Evolutionary conservation across 1,284 basidiomycete species (phyloP).

Genomic region (Pterula multifida): DNA sequence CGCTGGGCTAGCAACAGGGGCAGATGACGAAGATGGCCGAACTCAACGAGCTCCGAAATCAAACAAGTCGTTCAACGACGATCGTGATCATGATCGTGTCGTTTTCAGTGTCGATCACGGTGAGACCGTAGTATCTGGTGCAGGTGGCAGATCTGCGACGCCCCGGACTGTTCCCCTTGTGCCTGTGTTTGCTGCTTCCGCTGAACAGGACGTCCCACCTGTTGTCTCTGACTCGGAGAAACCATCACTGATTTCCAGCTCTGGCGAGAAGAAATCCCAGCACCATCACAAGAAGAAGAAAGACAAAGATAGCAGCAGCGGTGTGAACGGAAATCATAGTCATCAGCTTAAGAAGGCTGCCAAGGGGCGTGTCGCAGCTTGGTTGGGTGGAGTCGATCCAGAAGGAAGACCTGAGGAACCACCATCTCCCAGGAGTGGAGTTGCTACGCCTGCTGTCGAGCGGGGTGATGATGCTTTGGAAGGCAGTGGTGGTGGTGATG

Average conservation of each 20-base stretch:
- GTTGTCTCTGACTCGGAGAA: neutral
- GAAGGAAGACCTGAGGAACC: conserved; percentile 32
- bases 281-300: neutral
- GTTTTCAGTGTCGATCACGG: conserved; percentile 16
- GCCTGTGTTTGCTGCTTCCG: neutral
- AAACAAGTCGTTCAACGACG: conserved; percentile 17
- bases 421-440: conserved; percentile 8
- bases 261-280: neutral
- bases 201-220: conserved; percentile 2
- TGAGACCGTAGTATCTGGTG: conserved; percentile 17
- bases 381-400: conserved; percentile 54
- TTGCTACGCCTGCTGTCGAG: conserved; percentile 4
- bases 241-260: too few relatives aligned
- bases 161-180: neutral
- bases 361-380: conserved; percentile 64
- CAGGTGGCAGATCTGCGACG: neutral
- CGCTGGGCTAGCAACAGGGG: conserved; percentile 10
- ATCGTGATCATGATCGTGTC: neutral
- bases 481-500: neutral
- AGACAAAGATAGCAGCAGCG: neutral
- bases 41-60: conserved; percentile 36
- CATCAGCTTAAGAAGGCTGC: conserved; percentile 30
- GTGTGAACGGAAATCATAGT: neutral
- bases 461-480: neutral
- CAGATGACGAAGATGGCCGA: conserved; percentile 31